Base-by-base conservation (phyloP, 148 eudicot genomes). In the Nepenthes gracilis region DNA sequence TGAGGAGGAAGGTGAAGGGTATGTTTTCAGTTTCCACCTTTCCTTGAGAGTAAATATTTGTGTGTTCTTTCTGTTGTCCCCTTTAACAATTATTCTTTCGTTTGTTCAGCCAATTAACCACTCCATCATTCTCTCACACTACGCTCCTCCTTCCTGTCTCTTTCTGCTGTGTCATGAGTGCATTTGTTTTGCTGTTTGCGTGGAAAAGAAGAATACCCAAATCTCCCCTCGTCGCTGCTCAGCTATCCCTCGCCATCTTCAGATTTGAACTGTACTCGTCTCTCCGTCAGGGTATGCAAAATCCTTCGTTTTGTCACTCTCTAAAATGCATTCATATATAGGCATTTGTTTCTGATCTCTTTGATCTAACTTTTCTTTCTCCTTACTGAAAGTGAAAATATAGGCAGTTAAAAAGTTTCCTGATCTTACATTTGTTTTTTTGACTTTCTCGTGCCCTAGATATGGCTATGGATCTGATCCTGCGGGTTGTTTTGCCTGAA, bases 1-100 rank as follows among this genome's bases (percentile, higher is more conserved):
- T 45, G 48, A 11, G 11, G 53, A 49, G 15, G 53, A 49, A 49
- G 53, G 53, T 49, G 53, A 11, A 49, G 53, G 12, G 53, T 49
- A n/a, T 49, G 53, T n/a, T 49, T 49, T 49, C 53, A 49, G 53
- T n/a, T 49, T 49, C 53, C 53, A 49, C 6, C 53, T 49, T 49
- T 49, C 15, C 53, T 49, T n/a, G 53, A 2, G 53, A 49, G 53
- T 49, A 49, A 49, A 49, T 10, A 5, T 49, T 49, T 49, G 12
- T 49, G 12, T 49, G 53, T 49, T 49, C 15, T 11, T 49, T 49
- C 15, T 49, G 53, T 6, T 49, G 6, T 6, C 13, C 53, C 53
- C 2, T 11, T 11, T 11, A 5, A 11, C 2, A 40, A 40, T 49
- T 49, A 11, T 49, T 49, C 15, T 49, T 49, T 12, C 2, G 53